Conservation (phyloP, 176 grass and related monocot species). For the Panicum miliaceum region DNA sequence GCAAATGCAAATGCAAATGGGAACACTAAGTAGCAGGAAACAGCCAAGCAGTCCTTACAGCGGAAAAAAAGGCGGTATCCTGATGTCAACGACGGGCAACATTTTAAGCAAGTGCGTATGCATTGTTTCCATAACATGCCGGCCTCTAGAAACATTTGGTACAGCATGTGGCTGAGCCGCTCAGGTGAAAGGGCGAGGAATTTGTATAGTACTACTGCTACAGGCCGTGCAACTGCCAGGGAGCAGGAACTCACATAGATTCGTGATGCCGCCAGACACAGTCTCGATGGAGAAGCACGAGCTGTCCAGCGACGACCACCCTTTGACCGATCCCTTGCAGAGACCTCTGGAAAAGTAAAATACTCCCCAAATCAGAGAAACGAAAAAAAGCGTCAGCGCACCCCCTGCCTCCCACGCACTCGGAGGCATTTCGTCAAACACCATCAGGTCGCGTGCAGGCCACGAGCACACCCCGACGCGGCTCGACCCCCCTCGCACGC, state of each 20-base stretch:
- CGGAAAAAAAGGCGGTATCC: neutral
- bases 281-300: constrained; percentile 77
- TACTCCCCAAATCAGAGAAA: constrained; percentile 20
- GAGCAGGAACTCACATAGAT: constrained; percentile 69
- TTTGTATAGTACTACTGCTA: neutral
- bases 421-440: constrained; percentile 44
- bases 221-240: constrained; percentile 7
- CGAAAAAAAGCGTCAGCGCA: neutral
- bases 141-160: neutral
- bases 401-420: neutral
- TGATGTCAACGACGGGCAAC: neutral
- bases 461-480: neutral
- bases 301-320: constrained; percentile 61
- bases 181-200: neutral
- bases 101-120: constrained; percentile 3
- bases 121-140: neutral
- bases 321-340: constrained; percentile 72
- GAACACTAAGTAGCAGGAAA: neutral
- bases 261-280: constrained; percentile 94
- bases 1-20: constrained; percentile 21
- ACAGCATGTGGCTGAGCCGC: neutral
- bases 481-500: neutral
- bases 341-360: constrained; percentile 61
- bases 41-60: neutral
- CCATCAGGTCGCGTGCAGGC: neutral